Percentiles rank a stretch among this genome's conserved stretches.
phyloP scores from a whole-genome alignment of 2,329 filamentous ascomycete species.

The Phyllachora maydis region DNA sequence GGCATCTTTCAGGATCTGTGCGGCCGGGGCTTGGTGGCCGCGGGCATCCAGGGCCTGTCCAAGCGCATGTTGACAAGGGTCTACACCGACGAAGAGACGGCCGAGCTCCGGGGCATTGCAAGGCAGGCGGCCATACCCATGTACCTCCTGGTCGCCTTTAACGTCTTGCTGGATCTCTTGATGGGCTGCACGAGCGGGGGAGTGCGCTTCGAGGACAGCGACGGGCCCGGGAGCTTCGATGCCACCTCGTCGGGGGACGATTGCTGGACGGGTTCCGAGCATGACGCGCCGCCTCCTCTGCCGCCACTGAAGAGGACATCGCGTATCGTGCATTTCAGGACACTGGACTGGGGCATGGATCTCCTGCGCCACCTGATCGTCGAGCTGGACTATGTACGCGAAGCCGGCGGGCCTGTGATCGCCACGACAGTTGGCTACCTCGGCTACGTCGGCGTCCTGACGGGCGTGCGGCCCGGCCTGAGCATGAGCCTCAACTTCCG shows the following conservation, averaged over 20 bases:
- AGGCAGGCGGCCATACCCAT: slow-evolving; percentile 26
- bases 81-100: slow-evolving; percentile 31
- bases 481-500: slow-evolving; percentile 27
- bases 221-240: slow-evolving; percentile 18
- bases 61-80: too few species aligned
- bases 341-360: slow-evolving; percentile 34
- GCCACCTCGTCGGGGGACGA: too few species aligned
- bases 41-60: too few species aligned
- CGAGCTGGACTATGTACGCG: slow-evolving; percentile 24
- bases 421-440: slow-evolving; percentile 25
- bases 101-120: slow-evolving; percentile 38
- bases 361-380: slow-evolving; percentile 24
- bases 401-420: slow-evolving; percentile 12
- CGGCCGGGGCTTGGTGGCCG: too few species aligned
- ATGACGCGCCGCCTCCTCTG: too few species aligned
- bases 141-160: slow-evolving; percentile 39
- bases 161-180: slow-evolving; percentile 39
- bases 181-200: slow-evolving; percentile 41
- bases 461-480: slow-evolving; percentile 20
- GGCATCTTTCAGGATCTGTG: too few species aligned
- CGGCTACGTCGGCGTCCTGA: slow-evolving; percentile 26
- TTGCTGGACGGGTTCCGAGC: too few species aligned
- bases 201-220: slow-evolving; percentile 7
- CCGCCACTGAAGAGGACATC: too few species aligned
- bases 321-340: slow-evolving; percentile 30